phyloP scores from a whole-genome alignment of 2,329 filamentous ascomycete genomes.

The Nannizzia gypsea region DNA sequence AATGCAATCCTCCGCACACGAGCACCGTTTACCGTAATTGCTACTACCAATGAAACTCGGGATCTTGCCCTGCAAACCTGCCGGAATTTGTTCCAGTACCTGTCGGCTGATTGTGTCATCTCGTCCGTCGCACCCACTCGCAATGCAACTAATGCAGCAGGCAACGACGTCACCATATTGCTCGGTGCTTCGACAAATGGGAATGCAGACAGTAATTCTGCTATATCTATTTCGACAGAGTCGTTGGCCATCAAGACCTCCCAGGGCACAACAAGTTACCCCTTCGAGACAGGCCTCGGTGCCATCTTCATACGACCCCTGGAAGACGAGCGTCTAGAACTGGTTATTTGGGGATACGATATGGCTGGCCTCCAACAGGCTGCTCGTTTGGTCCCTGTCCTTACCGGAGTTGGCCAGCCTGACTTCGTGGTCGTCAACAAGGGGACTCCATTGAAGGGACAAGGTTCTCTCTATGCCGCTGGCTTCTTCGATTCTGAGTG shows the following conservation, averaged over 20 bases:
- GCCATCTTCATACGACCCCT: conserved; percentile 43
- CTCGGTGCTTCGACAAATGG: conserved; percentile 17
- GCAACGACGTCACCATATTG: conserved; percentile 37
- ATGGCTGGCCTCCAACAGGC: conserved; percentile 38
- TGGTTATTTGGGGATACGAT: conserved; percentile 47
- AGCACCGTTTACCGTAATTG: conserved; percentile 35
- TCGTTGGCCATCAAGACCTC: conserved; percentile 11
- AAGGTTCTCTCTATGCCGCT: conserved; percentile 42
- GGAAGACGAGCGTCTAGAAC: conserved; percentile 37
- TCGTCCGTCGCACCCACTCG: conserved; percentile 14
- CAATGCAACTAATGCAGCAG: conserved; percentile 13
- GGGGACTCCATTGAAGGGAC: conserved; percentile 40
- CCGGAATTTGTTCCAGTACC: conserved; percentile 48
- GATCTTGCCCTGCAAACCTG: conserved; percentile 42
- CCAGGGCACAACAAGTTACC: conserved; percentile 18
- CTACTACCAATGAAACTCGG: conserved; percentile 19
- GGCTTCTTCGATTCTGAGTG: conserved; percentile 47
- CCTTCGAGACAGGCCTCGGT: conserved; percentile 30
- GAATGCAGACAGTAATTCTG: conserved; percentile 16
- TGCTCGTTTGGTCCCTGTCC: conserved; percentile 42
- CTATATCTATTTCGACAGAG: conserved; percentile 19
- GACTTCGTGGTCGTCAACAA: conserved; percentile 43
- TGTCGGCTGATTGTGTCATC: conserved; percentile 39
- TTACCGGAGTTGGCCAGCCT: conserved; percentile 47
- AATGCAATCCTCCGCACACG: conserved; percentile 42